A percentile compares a stretch with the other conserved stretches of the same genome.
Conservation (phyloP, 805 yeast species). For the Blastobotrys chiropterorum region DNA sequence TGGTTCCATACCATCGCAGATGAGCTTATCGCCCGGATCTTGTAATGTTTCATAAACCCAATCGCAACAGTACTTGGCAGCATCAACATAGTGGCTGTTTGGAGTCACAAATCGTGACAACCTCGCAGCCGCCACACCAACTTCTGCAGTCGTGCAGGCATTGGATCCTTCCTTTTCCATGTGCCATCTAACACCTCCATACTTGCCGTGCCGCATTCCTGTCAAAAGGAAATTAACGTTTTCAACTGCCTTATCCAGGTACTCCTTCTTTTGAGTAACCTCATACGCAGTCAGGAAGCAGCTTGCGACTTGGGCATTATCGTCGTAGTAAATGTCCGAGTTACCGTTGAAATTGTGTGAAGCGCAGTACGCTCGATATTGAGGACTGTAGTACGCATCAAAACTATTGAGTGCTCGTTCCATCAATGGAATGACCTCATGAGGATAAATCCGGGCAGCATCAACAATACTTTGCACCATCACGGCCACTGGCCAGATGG, state of each 20-base stretch:
- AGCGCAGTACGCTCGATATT: conserved; percentile 55
- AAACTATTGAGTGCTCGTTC: conserved; percentile 47
- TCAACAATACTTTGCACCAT: conserved; percentile 63
- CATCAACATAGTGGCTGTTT: conserved; percentile 45
- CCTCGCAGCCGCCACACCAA: conserved; percentile 55
- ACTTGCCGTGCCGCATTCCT: conserved; percentile 49
- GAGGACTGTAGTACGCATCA: conserved; percentile 45
- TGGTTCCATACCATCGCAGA: conserved; percentile 55
- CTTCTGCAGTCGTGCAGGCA: conserved; percentile 63
- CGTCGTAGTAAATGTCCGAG: conserved; percentile 61
- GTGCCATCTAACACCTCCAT: conserved; percentile 69
- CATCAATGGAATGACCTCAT: conserved; percentile 47
- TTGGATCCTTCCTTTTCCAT: conserved; percentile 51
- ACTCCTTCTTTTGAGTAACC: conserved; percentile 51
- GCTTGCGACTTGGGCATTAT: conserved; percentile 68
- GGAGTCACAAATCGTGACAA: conserved; percentile 46
- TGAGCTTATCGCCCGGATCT: conserved; percentile 49
- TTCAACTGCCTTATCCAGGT: conserved; percentile 51
- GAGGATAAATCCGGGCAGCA: conserved; percentile 47
- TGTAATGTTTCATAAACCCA: conserved; percentile 49
- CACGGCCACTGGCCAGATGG: conserved; percentile 65
- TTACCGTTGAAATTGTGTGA: conserved; percentile 55
- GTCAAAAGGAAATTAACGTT: conserved; percentile 57
- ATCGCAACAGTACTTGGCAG: conserved; percentile 54
- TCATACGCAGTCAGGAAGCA: conserved; percentile 62